Evolutionary conservation across 2,329 filamentous ascomycete genomes (phyloP).

Genomic region (Scedosporium minutisporum): DNA sequence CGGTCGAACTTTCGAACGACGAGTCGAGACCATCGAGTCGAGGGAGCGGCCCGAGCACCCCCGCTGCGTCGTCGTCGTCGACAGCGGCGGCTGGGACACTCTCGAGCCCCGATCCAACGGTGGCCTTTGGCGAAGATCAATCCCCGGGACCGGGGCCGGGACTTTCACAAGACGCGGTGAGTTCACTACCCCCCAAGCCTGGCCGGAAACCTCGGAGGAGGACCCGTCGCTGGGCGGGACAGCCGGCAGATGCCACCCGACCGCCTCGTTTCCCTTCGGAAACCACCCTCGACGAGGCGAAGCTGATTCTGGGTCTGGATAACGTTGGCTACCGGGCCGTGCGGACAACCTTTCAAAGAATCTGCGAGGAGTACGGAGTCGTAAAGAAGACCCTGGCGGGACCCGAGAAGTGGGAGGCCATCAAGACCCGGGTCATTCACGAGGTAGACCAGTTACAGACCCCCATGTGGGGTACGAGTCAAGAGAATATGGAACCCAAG

Average conservation of each 20-base stretch:
- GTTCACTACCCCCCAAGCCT: background rate
- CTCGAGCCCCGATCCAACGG: background rate
- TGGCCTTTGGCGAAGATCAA: background rate
- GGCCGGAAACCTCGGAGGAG: slow-evolving; percentile 23
- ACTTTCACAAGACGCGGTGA: background rate
- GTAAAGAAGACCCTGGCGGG: slow-evolving; percentile 69
- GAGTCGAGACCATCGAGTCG: background rate
- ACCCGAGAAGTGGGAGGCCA: slow-evolving; percentile 61
- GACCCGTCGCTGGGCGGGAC: slow-evolving; percentile 56
- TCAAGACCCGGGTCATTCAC: slow-evolving; percentile 57
- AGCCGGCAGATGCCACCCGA: slow-evolving; percentile 57
- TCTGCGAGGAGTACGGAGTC: slow-evolving; percentile 59
- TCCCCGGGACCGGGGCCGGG: background rate
- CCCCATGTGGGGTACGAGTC: slow-evolving; percentile 45
- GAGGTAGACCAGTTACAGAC: slow-evolving; percentile 54
- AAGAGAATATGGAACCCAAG: slow-evolving; percentile 41
- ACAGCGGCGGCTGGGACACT: background rate
- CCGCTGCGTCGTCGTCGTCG: background rate
- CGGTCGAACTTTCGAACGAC: background rate
- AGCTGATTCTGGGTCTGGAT: slow-evolving; percentile 57
- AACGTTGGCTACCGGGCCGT: slow-evolving; percentile 53
- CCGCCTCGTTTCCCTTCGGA: slow-evolving; percentile 72
- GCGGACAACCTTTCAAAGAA: slow-evolving; percentile 56
- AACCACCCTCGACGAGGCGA: slow-evolving; percentile 71
- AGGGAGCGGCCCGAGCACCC: background rate